phyloP scores from a whole-genome alignment of 352 stramenopile species.

The Globisporangium barbulae region DNA sequence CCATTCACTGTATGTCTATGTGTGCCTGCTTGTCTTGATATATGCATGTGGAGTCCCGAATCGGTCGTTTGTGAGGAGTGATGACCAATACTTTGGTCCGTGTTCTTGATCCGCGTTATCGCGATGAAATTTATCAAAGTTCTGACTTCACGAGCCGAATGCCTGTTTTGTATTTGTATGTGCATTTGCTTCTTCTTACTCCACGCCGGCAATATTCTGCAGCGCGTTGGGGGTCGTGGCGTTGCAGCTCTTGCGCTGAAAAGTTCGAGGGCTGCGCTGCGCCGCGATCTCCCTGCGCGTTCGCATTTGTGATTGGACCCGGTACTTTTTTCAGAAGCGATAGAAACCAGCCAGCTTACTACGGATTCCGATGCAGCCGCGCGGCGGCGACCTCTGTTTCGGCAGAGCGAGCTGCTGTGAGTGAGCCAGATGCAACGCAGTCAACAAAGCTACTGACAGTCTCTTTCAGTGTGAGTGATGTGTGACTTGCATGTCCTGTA shows the following conservation, averaged over 20 bases:
- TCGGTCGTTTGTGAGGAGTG: conserved; percentile 37
- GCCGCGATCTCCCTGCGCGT: conserved; percentile 20
- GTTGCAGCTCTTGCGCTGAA: conserved; percentile 59
- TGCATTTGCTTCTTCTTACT: conserved; percentile 77
- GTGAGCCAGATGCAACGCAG: conserved; percentile 35
- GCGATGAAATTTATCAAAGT: conserved; percentile 90
- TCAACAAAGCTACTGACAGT: conserved; percentile 88
- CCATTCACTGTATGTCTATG: conserved; percentile 18
- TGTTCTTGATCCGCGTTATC: conserved; percentile 91
- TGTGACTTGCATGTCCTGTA: conserved; percentile 18
- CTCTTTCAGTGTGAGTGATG: conserved; percentile 4
- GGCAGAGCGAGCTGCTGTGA: conserved; percentile 4
- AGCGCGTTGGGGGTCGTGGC: conserved; percentile 20
- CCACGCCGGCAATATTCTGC: conserved; percentile 87
- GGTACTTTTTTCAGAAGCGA: conserved; percentile 90
- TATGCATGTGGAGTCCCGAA: neutral
- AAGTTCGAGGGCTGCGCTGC: conserved; percentile 52
- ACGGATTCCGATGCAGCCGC: conserved; percentile 65
- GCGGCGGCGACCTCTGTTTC: neutral
- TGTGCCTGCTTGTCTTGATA: conserved; percentile 18
- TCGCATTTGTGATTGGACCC: conserved; percentile 80
- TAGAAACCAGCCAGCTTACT: conserved; percentile 80
- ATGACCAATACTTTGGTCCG: conserved; percentile 91
- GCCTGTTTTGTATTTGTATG: conserved; percentile 16
- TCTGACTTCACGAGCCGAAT: conserved; percentile 50